Conservation (phyloP, 2,329 filamentous ascomycete genomes). For the Xylariaceae sp. region DNA sequence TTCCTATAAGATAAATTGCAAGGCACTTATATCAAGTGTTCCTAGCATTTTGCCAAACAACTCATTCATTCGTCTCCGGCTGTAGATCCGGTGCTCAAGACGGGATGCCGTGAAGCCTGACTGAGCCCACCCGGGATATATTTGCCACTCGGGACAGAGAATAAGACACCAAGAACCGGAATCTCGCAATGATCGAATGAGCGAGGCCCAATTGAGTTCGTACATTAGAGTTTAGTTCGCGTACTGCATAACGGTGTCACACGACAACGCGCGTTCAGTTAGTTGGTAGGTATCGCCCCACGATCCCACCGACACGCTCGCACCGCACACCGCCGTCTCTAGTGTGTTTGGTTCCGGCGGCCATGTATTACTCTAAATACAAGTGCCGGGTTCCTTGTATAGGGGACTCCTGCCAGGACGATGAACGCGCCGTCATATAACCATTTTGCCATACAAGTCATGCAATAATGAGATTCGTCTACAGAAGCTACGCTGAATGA, state of each 20-base stretch:
- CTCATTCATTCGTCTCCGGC: too few relatives aligned
- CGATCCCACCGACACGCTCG: constrained; percentile 23
- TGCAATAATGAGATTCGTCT: constrained; percentile 4
- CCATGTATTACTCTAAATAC: too few relatives aligned
- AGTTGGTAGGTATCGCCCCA: constrained; percentile 21
- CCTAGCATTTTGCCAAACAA: constrained; percentile 9
- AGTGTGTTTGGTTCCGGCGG: too few relatives aligned
- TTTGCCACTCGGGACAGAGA: not conserved
- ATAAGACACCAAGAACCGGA: not conserved
- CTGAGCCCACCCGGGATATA: constrained; percentile 1
- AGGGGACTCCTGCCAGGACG: not conserved
- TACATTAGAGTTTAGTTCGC: constrained; percentile 13
- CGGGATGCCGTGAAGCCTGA: too few relatives aligned
- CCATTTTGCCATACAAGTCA: too few relatives aligned
- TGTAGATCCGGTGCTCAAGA: too few relatives aligned
- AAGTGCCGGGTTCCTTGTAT: too few relatives aligned
- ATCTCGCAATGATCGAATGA: constrained; percentile 8
- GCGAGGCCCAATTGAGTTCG: constrained; percentile 7
- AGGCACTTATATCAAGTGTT: not conserved
- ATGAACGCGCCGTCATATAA: constrained; percentile 14
- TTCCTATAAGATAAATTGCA: not conserved
- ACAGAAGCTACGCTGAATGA: constrained; percentile 7
- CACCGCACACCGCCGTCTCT: not conserved
- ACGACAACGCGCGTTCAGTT: constrained; percentile 22
- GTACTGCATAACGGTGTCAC: constrained; percentile 22